Evolutionary conservation across 805 yeast genomes (phyloP).

Genomic region (Saturnispora hagleri): DNA sequence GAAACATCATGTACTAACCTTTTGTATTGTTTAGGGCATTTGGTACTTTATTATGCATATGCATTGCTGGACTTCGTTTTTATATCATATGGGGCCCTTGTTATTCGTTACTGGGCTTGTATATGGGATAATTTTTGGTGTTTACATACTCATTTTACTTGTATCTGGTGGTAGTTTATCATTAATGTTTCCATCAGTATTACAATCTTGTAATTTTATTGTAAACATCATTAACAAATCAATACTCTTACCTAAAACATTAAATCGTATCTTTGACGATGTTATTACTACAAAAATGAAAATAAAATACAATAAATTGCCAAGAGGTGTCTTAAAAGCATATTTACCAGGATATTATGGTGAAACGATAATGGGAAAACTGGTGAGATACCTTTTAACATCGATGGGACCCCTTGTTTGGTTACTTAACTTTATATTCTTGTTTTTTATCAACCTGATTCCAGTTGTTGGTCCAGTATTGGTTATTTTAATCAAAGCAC

Average conservation of each 20-base stretch:
- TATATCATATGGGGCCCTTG: conserved; percentile 18
- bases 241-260: conserved; percentile 26
- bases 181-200: conserved; percentile 18
- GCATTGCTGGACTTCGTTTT: conserved; percentile 22
- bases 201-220: conserved; percentile 26
- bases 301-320: conserved; percentile 17
- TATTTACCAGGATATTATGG: conserved; percentile 20
- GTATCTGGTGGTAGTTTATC: conserved; percentile 21
- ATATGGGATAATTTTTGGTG: conserved; percentile 13
- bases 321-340: conserved; percentile 19
- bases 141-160: conserved; percentile 14
- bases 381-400: conserved; percentile 13
- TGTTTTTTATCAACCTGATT: conserved; percentile 35
- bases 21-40: conserved; percentile 18
- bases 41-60: conserved; percentile 17
- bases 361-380: conserved; percentile 20
- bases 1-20: background rate
- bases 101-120: conserved; percentile 15
- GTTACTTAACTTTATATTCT: conserved; percentile 28
- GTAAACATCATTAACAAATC: conserved; percentile 22
- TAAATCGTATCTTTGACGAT: conserved; percentile 25
- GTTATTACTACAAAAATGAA: conserved; percentile 19
- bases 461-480: conserved; percentile 55
- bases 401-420: conserved; percentile 32
- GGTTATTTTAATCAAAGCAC: conserved; percentile 42